phyloP scores from a whole-genome alignment of 768 basidiomycete genomes.

The Psilocybe sp. region DNA sequence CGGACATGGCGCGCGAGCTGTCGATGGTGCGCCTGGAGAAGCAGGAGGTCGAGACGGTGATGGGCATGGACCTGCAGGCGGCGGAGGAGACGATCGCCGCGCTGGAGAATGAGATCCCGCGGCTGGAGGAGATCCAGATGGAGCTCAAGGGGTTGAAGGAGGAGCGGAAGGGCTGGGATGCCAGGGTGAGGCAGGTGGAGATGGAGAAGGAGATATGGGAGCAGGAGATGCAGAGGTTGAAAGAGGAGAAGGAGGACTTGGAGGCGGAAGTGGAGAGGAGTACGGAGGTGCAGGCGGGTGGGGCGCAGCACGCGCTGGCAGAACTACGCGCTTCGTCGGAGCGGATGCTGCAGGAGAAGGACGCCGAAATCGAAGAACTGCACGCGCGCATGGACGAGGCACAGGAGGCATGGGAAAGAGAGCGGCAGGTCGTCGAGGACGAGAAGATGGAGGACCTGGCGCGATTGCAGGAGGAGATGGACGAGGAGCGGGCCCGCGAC shows the following conservation, averaged over 20 bases:
- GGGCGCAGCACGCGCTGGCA: conserved; percentile 35
- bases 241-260: conserved; percentile 18
- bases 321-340: conserved; percentile 30
- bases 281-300: conserved; percentile 34
- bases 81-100: conserved; percentile 64
- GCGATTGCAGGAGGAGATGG: conserved; percentile 46
- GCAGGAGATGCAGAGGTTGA: conserved; percentile 32
- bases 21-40: conserved; percentile 65
- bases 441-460: conserved; percentile 46
- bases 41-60: conserved; percentile 60
- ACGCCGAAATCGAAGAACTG: conserved; percentile 34
- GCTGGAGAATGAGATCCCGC: conserved; percentile 53
- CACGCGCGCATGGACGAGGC: conserved; percentile 39
- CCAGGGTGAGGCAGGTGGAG: conserved; percentile 35
- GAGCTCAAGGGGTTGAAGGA: conserved; percentile 45
- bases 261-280: conserved; percentile 24
- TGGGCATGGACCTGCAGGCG: conserved; percentile 62
- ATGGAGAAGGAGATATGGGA: conserved; percentile 31
- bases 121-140: conserved; percentile 44
- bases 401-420: conserved; percentile 42
- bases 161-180: conserved; percentile 45
- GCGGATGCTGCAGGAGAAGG: conserved; percentile 39
- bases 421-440: conserved; percentile 45
- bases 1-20: conserved; percentile 59
- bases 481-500: conserved; percentile 39